Base-by-base conservation (phyloP, 176 grass and related monocot species). In the Guadua angustifolia region DNA sequence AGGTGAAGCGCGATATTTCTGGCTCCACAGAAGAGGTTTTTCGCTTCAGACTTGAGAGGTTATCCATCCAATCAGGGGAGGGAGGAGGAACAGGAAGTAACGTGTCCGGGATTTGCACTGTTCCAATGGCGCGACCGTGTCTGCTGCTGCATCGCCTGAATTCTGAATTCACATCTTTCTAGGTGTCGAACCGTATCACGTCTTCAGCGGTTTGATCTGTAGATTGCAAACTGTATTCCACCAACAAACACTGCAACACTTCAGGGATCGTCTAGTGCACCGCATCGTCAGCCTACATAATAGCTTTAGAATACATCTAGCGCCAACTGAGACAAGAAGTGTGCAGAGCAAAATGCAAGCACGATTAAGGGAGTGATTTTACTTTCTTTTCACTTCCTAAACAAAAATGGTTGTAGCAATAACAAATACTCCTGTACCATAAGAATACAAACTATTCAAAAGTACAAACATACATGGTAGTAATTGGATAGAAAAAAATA, bases 21-120 rank as follows among this genome's bases (percentile, higher is more conserved):
- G 50, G 4, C 55, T 56, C 52, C 55, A n/a, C 7, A 51, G n/a
- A 25, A 12, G 55, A 4, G 25, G 15, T 35, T 55, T 84, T 87
- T 55, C 58, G 63, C 72, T 29, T 14, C n/a, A n/a, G n/a, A 16
- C 4, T 16, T 0, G 7, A 72, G 26, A 22, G 35, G 67, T 80
- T 86, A 46, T 12, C 44, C 44, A 87, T 87, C 85, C 71, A 60
- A 69, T 49, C 79, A 79, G 57, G 66, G 40, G 60, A 49, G 19
- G 66, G 79, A 82, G 66, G 66, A 78, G 21, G 39, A 73, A n/a
- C n/a, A 12, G 25, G 14, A 16, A 35, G 18, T 66, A 80, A 76
- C 82, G 77, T 85, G 87, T 85, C 17, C 9, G 15, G 9, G 59
- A 71, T 21, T 59, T 57, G 79, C 16, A 42, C 22, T 44, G 39